Evolutionary conservation across 345 rosid genomes (phyloP), one percentile per base, ranked within the genome.

Genomic region (Leavenworthia alabamica): DNA sequence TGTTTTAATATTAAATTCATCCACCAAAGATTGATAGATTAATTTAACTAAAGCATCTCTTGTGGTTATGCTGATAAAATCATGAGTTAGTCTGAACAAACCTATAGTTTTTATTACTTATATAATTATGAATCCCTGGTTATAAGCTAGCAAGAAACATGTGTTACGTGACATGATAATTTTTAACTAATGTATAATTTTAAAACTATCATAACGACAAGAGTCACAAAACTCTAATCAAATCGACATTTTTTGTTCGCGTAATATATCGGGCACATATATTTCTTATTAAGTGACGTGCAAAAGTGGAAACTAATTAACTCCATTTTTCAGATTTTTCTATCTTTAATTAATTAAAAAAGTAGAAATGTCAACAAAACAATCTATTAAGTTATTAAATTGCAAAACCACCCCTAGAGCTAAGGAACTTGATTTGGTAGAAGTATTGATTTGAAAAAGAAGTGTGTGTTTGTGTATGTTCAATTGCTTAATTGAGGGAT

Each of bases 401-500:
- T 35, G 46, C 67, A 19, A 43, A 35, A 33, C 11, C 5, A 43
- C 3, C 61, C 67, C n/a, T 60, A 35, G 14, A 24, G 22, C 41
- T 43, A 41, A 11, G 43, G 6, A 42, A 54, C 28, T 70, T 54
- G 60, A 54, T 70, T 48, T 56, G 69, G 24, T 14, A 39, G 58
- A 56, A 32, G 19, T 40, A 66, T 40, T 77, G 23, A 5, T 61
- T 44, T 61, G 68, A 53, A 8, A 62, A 61, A 60, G 73, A 60
- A 62, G 29, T 45, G 62, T 69, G 70, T 46, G 49, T 59, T 23
- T 45, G 62, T 69, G 70, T 46, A 49, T 59, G 57, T 53, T 73
- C 75, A 54, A 66, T 85, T 79, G 83, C 88, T 81, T 81, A 82
- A 81, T 71, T 32, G 71, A 67, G 77, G 78, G 79, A 73, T 78